Evolutionary conservation across 2,329 filamentous ascomycete genomes (phyloP), one percentile per base, ranked within the genome.

Genomic region (Monosporascus sp.): DNA sequence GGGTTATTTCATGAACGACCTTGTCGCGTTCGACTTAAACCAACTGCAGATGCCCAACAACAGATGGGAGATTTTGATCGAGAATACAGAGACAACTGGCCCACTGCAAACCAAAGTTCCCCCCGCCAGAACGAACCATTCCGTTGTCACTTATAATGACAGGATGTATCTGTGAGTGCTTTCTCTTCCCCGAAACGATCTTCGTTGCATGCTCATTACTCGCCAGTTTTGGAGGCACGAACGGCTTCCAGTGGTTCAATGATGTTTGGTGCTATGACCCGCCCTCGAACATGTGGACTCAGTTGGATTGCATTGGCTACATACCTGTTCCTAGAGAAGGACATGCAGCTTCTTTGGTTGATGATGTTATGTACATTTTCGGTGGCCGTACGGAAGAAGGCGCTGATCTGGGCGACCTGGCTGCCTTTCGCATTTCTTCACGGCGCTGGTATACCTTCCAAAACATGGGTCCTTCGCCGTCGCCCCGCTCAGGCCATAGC

Each of bases 311-410:
- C 68, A 97, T 97, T 64, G 94, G 94, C 37, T 99, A 97, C 70
- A 97, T 99, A 54, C 94, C 95, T 1, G 86, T 91, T 2, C 86
- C 93, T 18, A 84, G 94, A 55, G 94, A 99, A 77, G 94, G 94
- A 3, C 94, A 99, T 69, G 92, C 95, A 14, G 90, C 94, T 15
- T 86, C 93, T 4, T 77, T 99, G 20, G 92, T 99, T 44, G 90
- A 94, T 68, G 94, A 99, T 68, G 94, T 97, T 54, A 99, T 99
- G 95, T 99, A 99, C 74, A 85, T 99, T 56, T 99, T 99, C 69
- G 95, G 95, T 61, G 94, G 94, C 45, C 88, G 94, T 54, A 97
- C 91, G 0, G 90, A 97, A 66, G 92, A 97, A 61, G 94, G 94
- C 1, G 83, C 86, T 27, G 94, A 99, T 68, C 76, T 99, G 4